These are phyloP conservation scores for Halteria grandinella DNA, from an alignment of 73 alveolate genomes.

Conservation along the genomic window DNA sequence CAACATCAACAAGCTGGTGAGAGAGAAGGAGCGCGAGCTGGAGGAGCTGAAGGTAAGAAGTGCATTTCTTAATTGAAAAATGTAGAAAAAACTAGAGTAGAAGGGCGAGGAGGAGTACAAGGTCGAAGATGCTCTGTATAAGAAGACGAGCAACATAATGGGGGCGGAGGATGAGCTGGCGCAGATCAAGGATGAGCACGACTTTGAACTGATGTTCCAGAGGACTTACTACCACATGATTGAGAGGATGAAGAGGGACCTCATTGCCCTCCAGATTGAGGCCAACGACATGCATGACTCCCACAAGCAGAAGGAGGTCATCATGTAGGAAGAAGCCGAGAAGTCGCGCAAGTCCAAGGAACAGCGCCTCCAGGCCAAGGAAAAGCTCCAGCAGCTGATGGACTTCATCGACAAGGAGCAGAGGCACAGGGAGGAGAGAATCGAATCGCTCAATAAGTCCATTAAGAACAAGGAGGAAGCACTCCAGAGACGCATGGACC, in stretches of 20 bases:
- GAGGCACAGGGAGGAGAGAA: conserved; percentile 73
- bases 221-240: conserved; percentile 68
- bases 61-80: too few relatives aligned
- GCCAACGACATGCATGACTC: conserved; percentile 71
- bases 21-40: conserved; percentile 50
- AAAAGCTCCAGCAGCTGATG: conserved; percentile 73
- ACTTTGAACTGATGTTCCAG: conserved; percentile 42
- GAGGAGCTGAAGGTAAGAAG: conserved; percentile 50
- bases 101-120: conserved; percentile 52
- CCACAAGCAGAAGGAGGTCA: conserved; percentile 49
- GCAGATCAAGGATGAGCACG: conserved; percentile 49
- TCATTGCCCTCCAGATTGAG: conserved; percentile 66
- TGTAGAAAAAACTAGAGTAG: conserved; percentile 62
- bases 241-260: conserved; percentile 78
- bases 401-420: conserved; percentile 65
- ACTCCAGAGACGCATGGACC: conserved; percentile 73
- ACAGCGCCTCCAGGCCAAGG: conserved; percentile 66
- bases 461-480: conserved; percentile 74
- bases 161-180: conserved; percentile 14
- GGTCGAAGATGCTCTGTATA: conserved; percentile 30
- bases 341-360: conserved; percentile 75
- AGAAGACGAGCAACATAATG: conserved; percentile 33
- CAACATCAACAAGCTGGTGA: conserved; percentile 55
- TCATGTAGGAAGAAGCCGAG: conserved; percentile 63
- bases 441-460: conserved; percentile 60